These are phyloP conservation scores for Rhododendron ferrugineum DNA, from an alignment of 148 eudicot genomes.

Conservation along the genomic window DNA sequence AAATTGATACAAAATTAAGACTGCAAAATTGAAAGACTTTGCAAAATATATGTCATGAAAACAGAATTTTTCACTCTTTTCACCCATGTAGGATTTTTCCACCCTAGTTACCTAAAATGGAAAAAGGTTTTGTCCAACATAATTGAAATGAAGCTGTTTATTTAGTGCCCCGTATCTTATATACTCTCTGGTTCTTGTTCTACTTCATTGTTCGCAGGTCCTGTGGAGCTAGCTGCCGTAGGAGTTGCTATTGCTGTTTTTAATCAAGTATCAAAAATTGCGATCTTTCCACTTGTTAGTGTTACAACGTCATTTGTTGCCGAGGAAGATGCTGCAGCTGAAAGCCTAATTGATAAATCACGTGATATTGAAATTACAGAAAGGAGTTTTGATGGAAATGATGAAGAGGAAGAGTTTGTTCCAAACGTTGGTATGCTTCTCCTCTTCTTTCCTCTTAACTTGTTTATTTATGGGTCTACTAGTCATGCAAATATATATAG, in stretches of 20 bases:
- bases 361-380: background rate
- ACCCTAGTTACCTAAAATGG: background rate
- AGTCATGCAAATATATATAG: background rate
- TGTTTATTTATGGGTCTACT: background rate
- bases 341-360: background rate
- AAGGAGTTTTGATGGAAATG: constrained; percentile 2
- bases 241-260: constrained; percentile 42
- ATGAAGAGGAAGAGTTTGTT: constrained; percentile 3
- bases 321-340: constrained; percentile 30
- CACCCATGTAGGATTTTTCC: background rate
- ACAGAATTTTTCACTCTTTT: background rate
- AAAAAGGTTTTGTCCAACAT: background rate
- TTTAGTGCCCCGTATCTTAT: background rate
- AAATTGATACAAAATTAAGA: background rate
- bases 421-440: constrained; percentile 9
- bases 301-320: constrained; percentile 45
- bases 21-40: background rate
- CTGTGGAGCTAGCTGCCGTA: constrained; percentile 44
- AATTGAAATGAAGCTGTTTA: background rate
- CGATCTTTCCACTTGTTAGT: constrained; percentile 42
- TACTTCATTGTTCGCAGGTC: constrained; percentile 17
- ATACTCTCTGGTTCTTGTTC: background rate
- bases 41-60: background rate
- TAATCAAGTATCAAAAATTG: constrained; percentile 38
- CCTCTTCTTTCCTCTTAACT: constrained; percentile 21